Conservation (phyloP, 2,329 filamentous ascomycete genomes). For the Proliferodiscus dingleyae region DNA sequence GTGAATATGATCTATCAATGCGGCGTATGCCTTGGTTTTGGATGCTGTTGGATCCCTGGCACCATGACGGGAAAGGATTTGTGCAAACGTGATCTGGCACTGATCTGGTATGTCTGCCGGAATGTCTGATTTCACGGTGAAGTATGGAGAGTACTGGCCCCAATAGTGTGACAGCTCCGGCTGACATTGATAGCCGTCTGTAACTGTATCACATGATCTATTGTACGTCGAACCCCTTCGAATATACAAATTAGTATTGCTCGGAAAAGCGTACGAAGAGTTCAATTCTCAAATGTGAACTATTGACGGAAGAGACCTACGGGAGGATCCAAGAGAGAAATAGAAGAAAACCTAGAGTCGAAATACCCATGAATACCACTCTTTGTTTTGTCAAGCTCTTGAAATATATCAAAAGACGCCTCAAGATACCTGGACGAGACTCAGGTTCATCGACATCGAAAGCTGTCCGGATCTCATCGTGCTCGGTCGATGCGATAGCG, state of each 20-base stretch:
- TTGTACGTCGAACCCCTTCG: slow-evolving; percentile 16
- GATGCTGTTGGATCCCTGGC: slow-evolving; percentile 71
- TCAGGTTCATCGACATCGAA: slow-evolving; percentile 11
- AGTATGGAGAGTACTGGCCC: slow-evolving; percentile 88
- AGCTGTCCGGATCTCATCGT: not conserved
- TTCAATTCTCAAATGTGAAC: not conserved
- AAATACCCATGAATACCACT: slow-evolving; percentile 12
- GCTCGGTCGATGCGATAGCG: slow-evolving; percentile 9
- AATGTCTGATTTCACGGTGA: slow-evolving; percentile 65
- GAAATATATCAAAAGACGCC: slow-evolving; percentile 18
- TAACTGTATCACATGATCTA: slow-evolving; percentile 27
- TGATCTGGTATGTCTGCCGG: slow-evolving; percentile 52
- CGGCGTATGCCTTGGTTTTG: slow-evolving; percentile 61
- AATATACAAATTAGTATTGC: too few relatives aligned
- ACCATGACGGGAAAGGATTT: slow-evolving; percentile 79
- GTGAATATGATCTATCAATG: slow-evolving; percentile 63
- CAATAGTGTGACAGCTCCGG: slow-evolving; percentile 43
- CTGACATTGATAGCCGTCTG: slow-evolving; percentile 29
- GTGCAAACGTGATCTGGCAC: slow-evolving; percentile 76
- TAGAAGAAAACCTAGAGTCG: slow-evolving; percentile 16
- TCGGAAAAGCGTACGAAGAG: too few relatives aligned
- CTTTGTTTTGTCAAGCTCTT: slow-evolving; percentile 16
- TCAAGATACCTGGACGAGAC: slow-evolving; percentile 11
- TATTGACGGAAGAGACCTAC: slow-evolving; percentile 13
- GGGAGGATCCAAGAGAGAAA: slow-evolving; percentile 21